Percentiles rank a stretch among this genome's conserved stretches.
These are phyloP conservation scores for Saraca asoca DNA, from an alignment of 331 rosid genomes.

Conservation along the genomic window DNA sequence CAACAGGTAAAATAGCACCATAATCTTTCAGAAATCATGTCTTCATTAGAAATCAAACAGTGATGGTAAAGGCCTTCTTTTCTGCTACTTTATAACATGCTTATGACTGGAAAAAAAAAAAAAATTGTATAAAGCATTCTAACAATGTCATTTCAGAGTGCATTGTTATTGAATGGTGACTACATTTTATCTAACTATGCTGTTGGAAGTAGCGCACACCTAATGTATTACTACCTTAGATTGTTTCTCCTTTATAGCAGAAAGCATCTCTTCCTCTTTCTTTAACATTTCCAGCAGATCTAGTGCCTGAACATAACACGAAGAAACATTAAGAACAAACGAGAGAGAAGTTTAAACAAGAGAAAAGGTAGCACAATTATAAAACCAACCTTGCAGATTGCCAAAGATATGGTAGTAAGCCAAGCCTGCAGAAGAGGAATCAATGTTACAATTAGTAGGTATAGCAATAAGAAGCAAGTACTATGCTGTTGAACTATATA, in stretches of 20 bases:
- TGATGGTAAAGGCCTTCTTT: background rate
- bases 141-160: constrained; percentile 1
- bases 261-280: constrained; percentile 88
- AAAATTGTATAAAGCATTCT: background rate
- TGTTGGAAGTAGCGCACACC: constrained; percentile 23
- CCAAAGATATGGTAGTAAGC: constrained; percentile 77
- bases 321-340: constrained; percentile 33
- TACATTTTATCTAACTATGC: constrained; percentile 11
- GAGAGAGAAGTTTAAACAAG: constrained; percentile 16
- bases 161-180: constrained; percentile 2
- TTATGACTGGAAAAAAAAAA: background rate
- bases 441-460: constrained; percentile 19
- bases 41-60: background rate
- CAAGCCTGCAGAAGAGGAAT: constrained; percentile 66
- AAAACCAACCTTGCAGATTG: constrained; percentile 81
- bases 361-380: constrained; percentile 17
- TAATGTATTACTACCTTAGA: constrained; percentile 57
- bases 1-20: constrained; percentile 15
- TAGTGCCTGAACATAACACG: constrained; percentile 55
- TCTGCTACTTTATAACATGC: constrained; percentile 5
- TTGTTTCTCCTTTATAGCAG: constrained; percentile 68
- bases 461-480: constrained; percentile 6
- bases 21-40: background rate
- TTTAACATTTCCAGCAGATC: constrained; percentile 87
- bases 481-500: background rate